These are phyloP conservation scores for Metschnikowia kofuensis DNA, from an alignment of 805 yeast species.

Conservation along the genomic window DNA sequence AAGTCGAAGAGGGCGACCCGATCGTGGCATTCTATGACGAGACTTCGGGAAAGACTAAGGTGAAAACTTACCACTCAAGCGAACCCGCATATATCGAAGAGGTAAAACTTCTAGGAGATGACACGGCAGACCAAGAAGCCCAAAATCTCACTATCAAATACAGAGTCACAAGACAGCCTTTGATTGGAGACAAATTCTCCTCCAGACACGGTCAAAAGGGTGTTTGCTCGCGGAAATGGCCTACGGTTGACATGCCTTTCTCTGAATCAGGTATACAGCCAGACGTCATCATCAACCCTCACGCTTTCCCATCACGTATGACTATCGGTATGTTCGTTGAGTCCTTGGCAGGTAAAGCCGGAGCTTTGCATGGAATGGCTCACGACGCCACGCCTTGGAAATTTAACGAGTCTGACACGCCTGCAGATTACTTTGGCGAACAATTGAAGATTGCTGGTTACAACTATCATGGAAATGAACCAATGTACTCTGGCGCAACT, in stretches of 20 bases:
- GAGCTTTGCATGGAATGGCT: slow-evolving; percentile 95
- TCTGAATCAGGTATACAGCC: slow-evolving; percentile 96
- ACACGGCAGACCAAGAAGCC: slow-evolving; percentile 67
- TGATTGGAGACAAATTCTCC: slow-evolving; percentile 96
- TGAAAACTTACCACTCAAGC: slow-evolving; percentile 87
- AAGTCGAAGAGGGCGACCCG: slow-evolving; percentile 94
- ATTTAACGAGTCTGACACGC: slow-evolving; percentile 87
- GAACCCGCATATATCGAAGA: slow-evolving; percentile 96
- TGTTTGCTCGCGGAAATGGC: slow-evolving; percentile 98
- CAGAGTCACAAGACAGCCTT: slow-evolving; percentile 86
- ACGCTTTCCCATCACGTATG: slow-evolving; percentile 99
- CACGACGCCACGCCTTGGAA: slow-evolving; percentile 98
- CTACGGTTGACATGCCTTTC: slow-evolving; percentile 94
- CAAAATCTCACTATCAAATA: slow-evolving; percentile 85
- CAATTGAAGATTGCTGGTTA: slow-evolving; percentile 86
- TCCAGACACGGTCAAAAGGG: slow-evolving; percentile 99
- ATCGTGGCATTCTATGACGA: slow-evolving; percentile 91
- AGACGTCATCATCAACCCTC: slow-evolving; percentile 96
- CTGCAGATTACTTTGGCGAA: slow-evolving; percentile 96
- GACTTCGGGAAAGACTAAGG: slow-evolving; percentile 83
- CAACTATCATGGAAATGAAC: slow-evolving; percentile 97
- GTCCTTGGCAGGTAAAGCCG: slow-evolving; percentile 97
- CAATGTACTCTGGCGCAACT: slow-evolving; percentile 97
- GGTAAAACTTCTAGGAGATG: slow-evolving; percentile 89
- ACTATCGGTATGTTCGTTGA: slow-evolving; percentile 99